phyloP scores from a whole-genome alignment of 345 rosid genomes.

The Gynandropsis gynandra region DNA sequence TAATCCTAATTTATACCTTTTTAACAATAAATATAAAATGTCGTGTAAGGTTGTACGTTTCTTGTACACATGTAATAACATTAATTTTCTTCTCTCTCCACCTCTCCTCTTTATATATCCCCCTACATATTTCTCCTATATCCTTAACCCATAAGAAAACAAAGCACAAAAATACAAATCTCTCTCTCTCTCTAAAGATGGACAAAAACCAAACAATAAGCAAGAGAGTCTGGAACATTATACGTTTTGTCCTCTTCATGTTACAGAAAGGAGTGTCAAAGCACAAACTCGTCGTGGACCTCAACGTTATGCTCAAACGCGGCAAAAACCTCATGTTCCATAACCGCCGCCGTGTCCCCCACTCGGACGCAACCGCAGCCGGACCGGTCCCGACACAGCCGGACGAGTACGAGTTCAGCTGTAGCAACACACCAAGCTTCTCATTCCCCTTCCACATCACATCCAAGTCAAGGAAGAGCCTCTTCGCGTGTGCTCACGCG shows the following conservation, averaged over 20 bases:
- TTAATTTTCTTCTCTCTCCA: too few relatives aligned
- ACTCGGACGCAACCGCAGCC: slow-evolving; percentile 1
- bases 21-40: too few relatives aligned
- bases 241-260: slow-evolving; percentile 64
- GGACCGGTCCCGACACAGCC: background rate
- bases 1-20: too few relatives aligned
- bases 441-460: slow-evolving; percentile 35
- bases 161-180: too few relatives aligned
- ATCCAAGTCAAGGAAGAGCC: slow-evolving; percentile 29
- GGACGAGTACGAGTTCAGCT: slow-evolving; percentile 88
- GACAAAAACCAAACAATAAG: slow-evolving; percentile 43
- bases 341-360: slow-evolving; percentile 33
- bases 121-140: too few relatives aligned
- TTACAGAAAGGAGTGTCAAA: slow-evolving; percentile 55
- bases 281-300: slow-evolving; percentile 56
- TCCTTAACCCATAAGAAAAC: too few relatives aligned
- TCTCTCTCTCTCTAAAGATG: slow-evolving; percentile 21
- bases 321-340: slow-evolving; percentile 74
- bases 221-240: slow-evolving; percentile 53
- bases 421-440: slow-evolving; percentile 74
- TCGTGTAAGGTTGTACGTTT: too few relatives aligned
- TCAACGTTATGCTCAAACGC: slow-evolving; percentile 67
- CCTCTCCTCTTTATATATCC: too few relatives aligned
- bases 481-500: slow-evolving; percentile 59
- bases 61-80: too few relatives aligned